These are phyloP conservation scores for Scleroderma citrinum DNA, from an alignment of 768 basidiomycete species.

Conservation along the genomic window DNA sequence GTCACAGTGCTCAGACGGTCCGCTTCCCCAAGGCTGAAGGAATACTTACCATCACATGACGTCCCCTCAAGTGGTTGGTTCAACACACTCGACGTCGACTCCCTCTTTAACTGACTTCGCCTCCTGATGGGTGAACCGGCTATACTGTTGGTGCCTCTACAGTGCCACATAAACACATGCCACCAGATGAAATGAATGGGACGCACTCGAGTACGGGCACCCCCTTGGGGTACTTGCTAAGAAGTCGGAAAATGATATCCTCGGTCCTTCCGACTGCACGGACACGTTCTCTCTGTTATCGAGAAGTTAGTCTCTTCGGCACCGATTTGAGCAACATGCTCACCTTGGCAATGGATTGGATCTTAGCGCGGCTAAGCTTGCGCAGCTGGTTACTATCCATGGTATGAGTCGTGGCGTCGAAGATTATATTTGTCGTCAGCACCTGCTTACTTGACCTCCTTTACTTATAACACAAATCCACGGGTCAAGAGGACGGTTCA, in stretches of 20 bases:
- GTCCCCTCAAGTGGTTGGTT: constrained; percentile 5
- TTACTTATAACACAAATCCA: no score
- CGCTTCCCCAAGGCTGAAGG: neutral
- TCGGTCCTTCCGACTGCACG: constrained; percentile 24
- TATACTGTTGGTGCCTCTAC: neutral
- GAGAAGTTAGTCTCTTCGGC: neutral
- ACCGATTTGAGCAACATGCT: neutral
- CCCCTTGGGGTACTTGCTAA: constrained; percentile 22
- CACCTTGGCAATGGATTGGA: constrained; percentile 24
- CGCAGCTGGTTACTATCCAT: constrained; percentile 17
- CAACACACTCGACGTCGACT: neutral
- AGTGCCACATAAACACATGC: neutral
- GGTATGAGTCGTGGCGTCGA: neutral
- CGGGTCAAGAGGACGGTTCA: neutral
- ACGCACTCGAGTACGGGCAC: constrained; percentile 15
- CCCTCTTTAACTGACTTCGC: neutral
- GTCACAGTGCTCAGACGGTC: no score
- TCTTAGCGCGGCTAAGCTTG: constrained; percentile 13
- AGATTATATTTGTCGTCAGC: neutral
- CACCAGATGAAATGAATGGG: neutral
- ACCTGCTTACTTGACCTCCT: no score
- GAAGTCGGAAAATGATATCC: constrained; percentile 21
- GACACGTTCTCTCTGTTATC: constrained; percentile 18
- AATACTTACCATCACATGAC: neutral
- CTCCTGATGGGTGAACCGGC: constrained; percentile 3